Conservation (phyloP, 352 stramenopile genomes). For the Phytophthora capsici region DNA sequence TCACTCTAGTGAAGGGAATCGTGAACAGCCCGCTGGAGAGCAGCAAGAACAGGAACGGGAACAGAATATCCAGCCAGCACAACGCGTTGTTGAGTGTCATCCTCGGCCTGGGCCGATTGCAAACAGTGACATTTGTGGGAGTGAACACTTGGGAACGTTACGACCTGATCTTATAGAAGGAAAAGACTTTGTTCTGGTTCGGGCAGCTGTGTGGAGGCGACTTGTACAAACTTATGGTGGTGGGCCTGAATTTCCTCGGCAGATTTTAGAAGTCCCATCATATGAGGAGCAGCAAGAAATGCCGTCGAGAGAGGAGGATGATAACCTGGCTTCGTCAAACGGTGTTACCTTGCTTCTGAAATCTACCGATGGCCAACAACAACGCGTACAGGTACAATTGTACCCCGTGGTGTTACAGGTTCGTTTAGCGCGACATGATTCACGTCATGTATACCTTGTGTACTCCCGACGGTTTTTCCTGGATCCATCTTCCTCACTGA, state of each 20-base stretch:
- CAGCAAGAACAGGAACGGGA: constrained; percentile 21
- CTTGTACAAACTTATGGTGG: constrained; percentile 63
- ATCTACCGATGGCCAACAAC: constrained; percentile 12
- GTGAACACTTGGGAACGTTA: constrained; percentile 51
- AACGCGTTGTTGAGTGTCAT: constrained; percentile 9
- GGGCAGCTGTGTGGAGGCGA: constrained; percentile 51
- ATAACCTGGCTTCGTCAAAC: not conserved
- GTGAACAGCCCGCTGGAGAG: constrained; percentile 29
- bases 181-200: constrained; percentile 59
- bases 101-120: constrained; percentile 50
- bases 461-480: constrained; percentile 62
- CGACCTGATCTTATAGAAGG: constrained; percentile 34
- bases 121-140: constrained; percentile 49
- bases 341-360: not conserved
- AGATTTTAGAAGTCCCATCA: constrained; percentile 33
- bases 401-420: constrained; percentile 66
- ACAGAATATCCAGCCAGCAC: constrained; percentile 4
- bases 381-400: constrained; percentile 47
- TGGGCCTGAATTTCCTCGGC: constrained; percentile 61
- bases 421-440: constrained; percentile 62
- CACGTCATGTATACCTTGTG: constrained; percentile 60
- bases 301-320: constrained; percentile 20
- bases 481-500: constrained; percentile 44
- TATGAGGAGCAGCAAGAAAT: constrained; percentile 26
- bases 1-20: not conserved